Evolutionary conservation across 768 basidiomycete species (phyloP).

Genomic region (Pisolithus orientalis): DNA sequence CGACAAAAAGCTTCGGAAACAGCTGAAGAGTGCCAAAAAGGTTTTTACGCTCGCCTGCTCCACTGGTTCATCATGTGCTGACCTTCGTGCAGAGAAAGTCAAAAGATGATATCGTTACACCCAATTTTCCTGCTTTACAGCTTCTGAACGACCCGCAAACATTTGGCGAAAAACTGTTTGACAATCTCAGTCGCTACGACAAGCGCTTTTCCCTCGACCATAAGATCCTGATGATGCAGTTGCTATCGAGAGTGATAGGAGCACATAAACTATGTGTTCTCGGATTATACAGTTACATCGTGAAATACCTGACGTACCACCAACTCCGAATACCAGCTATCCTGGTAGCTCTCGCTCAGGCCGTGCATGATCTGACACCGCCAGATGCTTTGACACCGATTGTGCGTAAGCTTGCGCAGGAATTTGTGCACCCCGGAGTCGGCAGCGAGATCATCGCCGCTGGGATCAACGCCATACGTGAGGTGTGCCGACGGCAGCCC

Average conservation of each 20-base stretch:
- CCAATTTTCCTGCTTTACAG: slow-evolving; percentile 90
- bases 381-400: slow-evolving; percentile 89
- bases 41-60: slow-evolving; percentile 27
- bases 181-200: slow-evolving; percentile 77
- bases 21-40: slow-evolving; percentile 69
- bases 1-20: slow-evolving; percentile 73
- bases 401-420: slow-evolving; percentile 84
- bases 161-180: slow-evolving; percentile 91
- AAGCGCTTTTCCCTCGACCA: slow-evolving; percentile 95
- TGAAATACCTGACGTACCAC: slow-evolving; percentile 88
- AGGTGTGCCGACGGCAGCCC: slow-evolving; percentile 90
- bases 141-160: slow-evolving; percentile 93
- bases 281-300: slow-evolving; percentile 91
- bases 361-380: slow-evolving; percentile 91
- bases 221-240: slow-evolving; percentile 95
- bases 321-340: slow-evolving; percentile 91
- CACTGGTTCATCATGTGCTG: background rate
- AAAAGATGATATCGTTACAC: slow-evolving; percentile 20
- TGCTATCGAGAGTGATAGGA: slow-evolving; percentile 90
- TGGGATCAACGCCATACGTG: slow-evolving; percentile 92
- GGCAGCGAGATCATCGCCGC: slow-evolving; percentile 93
- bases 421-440: slow-evolving; percentile 97
- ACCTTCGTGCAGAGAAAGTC: slow-evolving; percentile 38
- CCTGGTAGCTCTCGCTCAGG: slow-evolving; percentile 90
- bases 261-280: slow-evolving; percentile 90